phyloP scores from a whole-genome alignment of 345 rosid species.

The Combretum micranthum region DNA sequence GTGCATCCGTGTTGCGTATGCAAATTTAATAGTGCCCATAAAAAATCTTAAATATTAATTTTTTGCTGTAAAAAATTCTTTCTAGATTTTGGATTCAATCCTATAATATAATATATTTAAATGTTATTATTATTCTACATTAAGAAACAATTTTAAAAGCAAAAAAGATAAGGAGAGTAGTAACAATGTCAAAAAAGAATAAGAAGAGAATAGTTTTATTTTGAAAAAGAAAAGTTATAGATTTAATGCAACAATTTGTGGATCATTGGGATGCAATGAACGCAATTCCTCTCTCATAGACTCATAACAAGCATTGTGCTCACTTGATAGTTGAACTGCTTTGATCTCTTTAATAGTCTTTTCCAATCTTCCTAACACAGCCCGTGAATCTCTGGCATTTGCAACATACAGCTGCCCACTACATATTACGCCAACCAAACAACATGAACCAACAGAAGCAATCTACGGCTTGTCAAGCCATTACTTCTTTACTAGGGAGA shows the following conservation, averaged over 20 bases:
- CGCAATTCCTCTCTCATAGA: constrained; percentile 86
- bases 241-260: constrained; percentile 82
- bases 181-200: too few relatives aligned
- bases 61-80: too few relatives aligned
- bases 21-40: too few relatives aligned
- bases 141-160: too few relatives aligned
- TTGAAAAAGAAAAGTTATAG: too few relatives aligned
- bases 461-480: constrained; percentile 73
- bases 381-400: constrained; percentile 96
- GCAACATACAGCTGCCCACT: constrained; percentile 75
- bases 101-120: too few relatives aligned
- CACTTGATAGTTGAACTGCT: constrained; percentile 79
- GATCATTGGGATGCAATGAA: constrained; percentile 88
- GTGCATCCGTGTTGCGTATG: too few relatives aligned
- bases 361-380: constrained; percentile 62
- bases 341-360: constrained; percentile 47
- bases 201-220: too few relatives aligned
- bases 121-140: too few relatives aligned
- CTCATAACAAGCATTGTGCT: constrained; percentile 83
- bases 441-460: constrained; percentile 93
- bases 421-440: constrained; percentile 82
- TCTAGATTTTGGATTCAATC: too few relatives aligned
- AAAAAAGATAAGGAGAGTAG: too few relatives aligned
- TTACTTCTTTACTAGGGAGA: constrained; percentile 54
- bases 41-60: too few relatives aligned